These are phyloP conservation scores for Scheffersomyces quercinus DNA, from an alignment of 1,139 yeast species.

Conservation along the genomic window DNA sequence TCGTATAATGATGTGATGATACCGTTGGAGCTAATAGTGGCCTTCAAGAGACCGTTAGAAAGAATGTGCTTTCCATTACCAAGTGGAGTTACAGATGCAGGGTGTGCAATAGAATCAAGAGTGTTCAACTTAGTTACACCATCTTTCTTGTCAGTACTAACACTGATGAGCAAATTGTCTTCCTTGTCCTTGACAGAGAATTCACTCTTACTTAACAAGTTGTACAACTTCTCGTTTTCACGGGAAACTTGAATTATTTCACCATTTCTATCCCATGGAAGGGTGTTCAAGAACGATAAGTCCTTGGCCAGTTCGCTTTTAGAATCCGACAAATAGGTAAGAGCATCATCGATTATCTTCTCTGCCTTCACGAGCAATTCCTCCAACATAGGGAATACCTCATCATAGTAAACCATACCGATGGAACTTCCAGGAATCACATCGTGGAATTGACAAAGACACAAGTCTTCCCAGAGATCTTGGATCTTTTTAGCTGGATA, in stretches of 20 bases:
- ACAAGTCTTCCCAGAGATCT: constrained; percentile 81
- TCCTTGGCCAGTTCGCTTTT: constrained; percentile 12
- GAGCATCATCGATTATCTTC: constrained; percentile 52
- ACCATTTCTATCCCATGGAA: constrained; percentile 64
- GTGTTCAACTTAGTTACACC: constrained; percentile 14
- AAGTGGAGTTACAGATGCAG: constrained; percentile 46
- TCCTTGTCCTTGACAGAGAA: background rate
- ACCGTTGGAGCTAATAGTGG: constrained; percentile 61
- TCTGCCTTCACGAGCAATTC: constrained; percentile 56
- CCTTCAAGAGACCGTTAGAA: constrained; percentile 61
- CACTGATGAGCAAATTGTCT: constrained; percentile 10
- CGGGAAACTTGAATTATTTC: constrained; percentile 46
- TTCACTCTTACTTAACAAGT: constrained; percentile 3
- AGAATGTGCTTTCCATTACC: constrained; percentile 48
- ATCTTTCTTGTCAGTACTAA: constrained; percentile 14
- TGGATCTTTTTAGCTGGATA: constrained; percentile 74
- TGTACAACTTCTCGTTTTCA: constrained; percentile 11
- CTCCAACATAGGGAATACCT: constrained; percentile 79
- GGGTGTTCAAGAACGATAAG: constrained; percentile 51
- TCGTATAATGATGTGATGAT: constrained; percentile 69
- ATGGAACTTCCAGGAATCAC: constrained; percentile 96
- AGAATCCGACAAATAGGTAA: constrained; percentile 20
- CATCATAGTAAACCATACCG: constrained; percentile 89
- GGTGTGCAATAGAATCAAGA: constrained; percentile 34
- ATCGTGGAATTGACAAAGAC: constrained; percentile 94